These are phyloP conservation scores for Ceratobasidium sp. DNA, from an alignment of 1,284 basidiomycete species.

Conservation along the genomic window DNA sequence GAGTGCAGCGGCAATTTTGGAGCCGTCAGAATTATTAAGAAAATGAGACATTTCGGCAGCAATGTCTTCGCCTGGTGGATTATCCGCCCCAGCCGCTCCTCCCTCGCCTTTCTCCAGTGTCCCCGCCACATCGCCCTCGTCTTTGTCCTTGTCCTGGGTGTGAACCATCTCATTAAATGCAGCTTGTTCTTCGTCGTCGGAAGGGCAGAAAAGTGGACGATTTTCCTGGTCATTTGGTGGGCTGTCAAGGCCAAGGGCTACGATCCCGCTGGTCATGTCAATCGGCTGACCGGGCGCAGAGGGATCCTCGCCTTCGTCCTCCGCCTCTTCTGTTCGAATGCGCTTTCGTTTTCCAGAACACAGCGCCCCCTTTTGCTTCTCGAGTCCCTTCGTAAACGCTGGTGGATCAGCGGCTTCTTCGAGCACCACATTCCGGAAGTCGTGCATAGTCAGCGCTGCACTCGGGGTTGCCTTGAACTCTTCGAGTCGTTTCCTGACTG, in stretches of 20 bases:
- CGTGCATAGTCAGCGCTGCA: conserved; percentile 84
- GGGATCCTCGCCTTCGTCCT: conserved; percentile 43
- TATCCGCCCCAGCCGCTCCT: conserved; percentile 48
- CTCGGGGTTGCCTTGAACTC: conserved; percentile 94
- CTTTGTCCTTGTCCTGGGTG: conserved; percentile 44
- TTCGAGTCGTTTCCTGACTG: conserved; percentile 90
- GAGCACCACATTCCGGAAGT: conserved; percentile 91
- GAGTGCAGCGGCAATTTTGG: conserved; percentile 62
- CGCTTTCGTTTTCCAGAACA: conserved; percentile 44
- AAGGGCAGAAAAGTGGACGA: conserved; percentile 35
- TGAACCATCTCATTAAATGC: conserved; percentile 41
- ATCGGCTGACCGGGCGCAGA: conserved; percentile 20
- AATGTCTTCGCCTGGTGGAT: conserved; percentile 43
- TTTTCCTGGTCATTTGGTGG: conserved; percentile 37
- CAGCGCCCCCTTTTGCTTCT: conserved; percentile 64
- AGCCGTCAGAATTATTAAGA: conserved; percentile 63
- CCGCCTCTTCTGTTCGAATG: conserved; percentile 46
- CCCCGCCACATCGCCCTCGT: conserved; percentile 44
- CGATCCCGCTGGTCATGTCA: conserved; percentile 26
- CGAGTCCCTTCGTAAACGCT: conserved; percentile 78
- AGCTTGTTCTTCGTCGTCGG: conserved; percentile 45
- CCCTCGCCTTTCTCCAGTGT: conserved; percentile 35
- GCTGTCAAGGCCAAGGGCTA: conserved; percentile 12
- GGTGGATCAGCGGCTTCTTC: conserved; percentile 93
- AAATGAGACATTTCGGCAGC: conserved; percentile 60